Conservation (phyloP, 1,284 basidiomycete genomes). For the Puccinia sorghi region DNA sequence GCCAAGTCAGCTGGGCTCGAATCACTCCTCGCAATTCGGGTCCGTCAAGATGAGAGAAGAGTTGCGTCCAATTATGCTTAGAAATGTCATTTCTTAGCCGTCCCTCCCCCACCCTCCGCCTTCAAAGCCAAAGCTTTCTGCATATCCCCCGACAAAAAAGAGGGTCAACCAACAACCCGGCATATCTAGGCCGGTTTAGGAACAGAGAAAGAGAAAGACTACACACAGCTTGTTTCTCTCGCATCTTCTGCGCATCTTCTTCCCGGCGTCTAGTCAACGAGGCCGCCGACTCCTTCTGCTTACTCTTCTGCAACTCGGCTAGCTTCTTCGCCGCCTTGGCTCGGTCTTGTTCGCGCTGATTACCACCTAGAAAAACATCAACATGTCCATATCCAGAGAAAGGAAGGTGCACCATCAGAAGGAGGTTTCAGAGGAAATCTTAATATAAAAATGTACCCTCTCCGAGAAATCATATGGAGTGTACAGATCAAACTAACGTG, state of each 20-base stretch:
- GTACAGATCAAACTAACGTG: too few relatives aligned
- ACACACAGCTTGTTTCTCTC: conserved; percentile 57
- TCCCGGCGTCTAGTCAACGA: conserved; percentile 55
- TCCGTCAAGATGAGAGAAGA: too few relatives aligned
- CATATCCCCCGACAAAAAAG: not conserved
- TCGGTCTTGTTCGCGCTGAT: conserved; percentile 57
- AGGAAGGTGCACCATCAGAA: too few relatives aligned
- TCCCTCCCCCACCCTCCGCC: conserved; percentile 5
- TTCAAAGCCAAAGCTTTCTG: conserved; percentile 18
- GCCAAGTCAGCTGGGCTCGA: too few relatives aligned
- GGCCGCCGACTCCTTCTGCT: conserved; percentile 54
- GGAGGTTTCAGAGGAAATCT: too few relatives aligned
- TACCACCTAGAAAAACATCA: conserved; percentile 53
- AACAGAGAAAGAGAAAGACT: not conserved
- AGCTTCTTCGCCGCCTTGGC: conserved; percentile 58
- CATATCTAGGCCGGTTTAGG: not conserved
- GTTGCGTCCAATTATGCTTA: too few relatives aligned
- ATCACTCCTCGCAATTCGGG: too few relatives aligned
- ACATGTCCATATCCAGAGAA: too few relatives aligned
- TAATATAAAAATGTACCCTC: too few relatives aligned
- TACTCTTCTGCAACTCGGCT: conserved; percentile 55
- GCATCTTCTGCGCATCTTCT: conserved; percentile 55
- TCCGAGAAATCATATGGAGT: too few relatives aligned
- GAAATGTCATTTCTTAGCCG: conserved; percentile 9
- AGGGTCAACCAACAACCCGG: not conserved